Conservation (phyloP, 805 yeast genomes). For the Kuraishia capsulata region DNA sequence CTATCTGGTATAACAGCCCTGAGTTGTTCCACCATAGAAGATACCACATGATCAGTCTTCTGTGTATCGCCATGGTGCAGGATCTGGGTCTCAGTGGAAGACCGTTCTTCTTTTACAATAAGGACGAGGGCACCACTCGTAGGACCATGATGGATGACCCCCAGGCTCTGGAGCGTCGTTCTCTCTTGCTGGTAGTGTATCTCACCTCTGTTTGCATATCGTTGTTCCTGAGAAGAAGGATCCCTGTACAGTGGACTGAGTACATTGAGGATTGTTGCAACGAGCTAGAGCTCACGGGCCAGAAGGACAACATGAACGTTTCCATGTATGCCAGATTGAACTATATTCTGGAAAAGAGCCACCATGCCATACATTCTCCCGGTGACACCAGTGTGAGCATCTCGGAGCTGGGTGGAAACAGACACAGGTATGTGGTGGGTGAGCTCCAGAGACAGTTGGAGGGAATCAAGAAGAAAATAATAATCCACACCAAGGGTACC, state of each 20-base stretch:
- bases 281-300: constrained; percentile 28
- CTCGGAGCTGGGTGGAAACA: constrained; percentile 14
- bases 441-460: constrained; percentile 43
- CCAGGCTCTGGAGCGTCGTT: constrained; percentile 34
- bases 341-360: constrained; percentile 53
- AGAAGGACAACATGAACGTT: constrained; percentile 27
- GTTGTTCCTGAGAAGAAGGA: constrained; percentile 54
- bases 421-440: constrained; percentile 28
- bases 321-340: constrained; percentile 53
- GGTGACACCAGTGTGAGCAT: constrained; percentile 22
- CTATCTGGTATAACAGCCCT: constrained; percentile 78
- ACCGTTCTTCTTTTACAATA: constrained; percentile 31
- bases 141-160: constrained; percentile 28
- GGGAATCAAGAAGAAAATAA: constrained; percentile 27
- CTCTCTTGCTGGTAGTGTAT: constrained; percentile 50
- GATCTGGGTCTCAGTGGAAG: constrained; percentile 68
- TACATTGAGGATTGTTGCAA: constrained; percentile 55
- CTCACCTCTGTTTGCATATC: constrained; percentile 54
- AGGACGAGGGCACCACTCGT: constrained; percentile 29
- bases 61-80: constrained; percentile 59
- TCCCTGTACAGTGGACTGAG: constrained; percentile 55
- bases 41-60: constrained; percentile 56
- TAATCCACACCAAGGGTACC: constrained; percentile 11
- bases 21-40: constrained; percentile 76
- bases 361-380: constrained; percentile 35